Evolutionary conservation across 805 yeast genomes (phyloP), one percentile per base, ranked within the genome.

Genomic region (Yarrowia yakushimensis): DNA sequence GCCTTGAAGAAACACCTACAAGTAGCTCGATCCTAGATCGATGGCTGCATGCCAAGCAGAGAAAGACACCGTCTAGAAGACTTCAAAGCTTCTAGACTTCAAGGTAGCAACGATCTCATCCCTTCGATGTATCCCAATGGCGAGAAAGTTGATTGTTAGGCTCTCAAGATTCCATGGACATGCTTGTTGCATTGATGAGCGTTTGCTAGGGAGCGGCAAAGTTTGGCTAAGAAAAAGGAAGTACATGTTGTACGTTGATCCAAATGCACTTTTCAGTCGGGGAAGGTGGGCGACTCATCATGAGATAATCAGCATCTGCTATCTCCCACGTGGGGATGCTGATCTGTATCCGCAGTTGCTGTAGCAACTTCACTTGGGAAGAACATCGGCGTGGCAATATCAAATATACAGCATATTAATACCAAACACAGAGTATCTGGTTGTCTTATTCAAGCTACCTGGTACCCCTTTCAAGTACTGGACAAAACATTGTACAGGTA

Each of bases 141-240:
- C 28, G 27, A 22, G 17, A 17, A 13, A 4, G 30, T n/a, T 10
- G 5, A 5, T 23, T 18, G n/a, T 18, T 15, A 8, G 27, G n/a
- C n/a, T n/a, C n/a, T n/a, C n/a, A n/a, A n/a, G n/a, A n/a, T n/a
- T n/a, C n/a, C n/a, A n/a, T 41, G 20, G 45, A 18, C 15, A 39
- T 42, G 31, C 31, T 23, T 25, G 48, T 27, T 6, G 25, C 48
- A 42, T 28, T 31, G 15, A 41, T 25, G 12, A 27, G 17, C 25
- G n/a, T 27, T 43, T 17, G 20, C 52, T 45, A 30, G 52, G 52
- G 36, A 30, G 12, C 12, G 23, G 27, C 20, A 18, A 30, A 20
- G 52, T 45, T 45, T 12, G 9, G 25, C 36, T 45, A 45, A 20
- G 52, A 45, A 45, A 45, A 45, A 36, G 52, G 52, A n/a, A n/a